These are phyloP conservation scores for Fusarium coffeatum DNA, from an alignment of 2,329 filamentous ascomycete genomes.

Conservation along the genomic window DNA sequence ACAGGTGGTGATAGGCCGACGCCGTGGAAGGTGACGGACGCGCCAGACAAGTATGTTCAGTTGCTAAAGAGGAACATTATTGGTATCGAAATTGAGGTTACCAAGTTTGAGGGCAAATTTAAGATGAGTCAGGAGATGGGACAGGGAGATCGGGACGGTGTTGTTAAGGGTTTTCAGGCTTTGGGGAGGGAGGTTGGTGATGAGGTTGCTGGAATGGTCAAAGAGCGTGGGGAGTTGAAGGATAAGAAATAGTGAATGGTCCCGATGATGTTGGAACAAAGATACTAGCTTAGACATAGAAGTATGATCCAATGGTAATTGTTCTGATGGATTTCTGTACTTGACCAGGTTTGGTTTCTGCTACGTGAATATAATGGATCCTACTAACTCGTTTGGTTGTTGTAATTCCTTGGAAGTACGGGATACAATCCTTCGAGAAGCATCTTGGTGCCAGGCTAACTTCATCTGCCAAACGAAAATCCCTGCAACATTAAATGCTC, in stretches of 20 bases:
- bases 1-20: constrained; percentile 50
- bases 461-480: too few species aligned
- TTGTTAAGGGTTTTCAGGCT: constrained; percentile 64
- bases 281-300: neutral
- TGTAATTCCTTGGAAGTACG: too few species aligned
- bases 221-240: constrained; percentile 36
- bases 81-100: constrained; percentile 68
- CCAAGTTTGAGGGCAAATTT: constrained; percentile 67
- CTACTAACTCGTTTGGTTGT: neutral
- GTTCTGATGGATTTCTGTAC: accelerated
- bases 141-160: constrained; percentile 64
- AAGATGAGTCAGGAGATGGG: constrained; percentile 74
- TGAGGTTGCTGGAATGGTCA: constrained; percentile 47
- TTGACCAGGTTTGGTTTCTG: neutral
- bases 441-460: too few species aligned
- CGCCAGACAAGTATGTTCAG: constrained; percentile 65
- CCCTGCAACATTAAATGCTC: too few species aligned
- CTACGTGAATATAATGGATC: neutral
- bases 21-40: constrained; percentile 67
- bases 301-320: accelerated
- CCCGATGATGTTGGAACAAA: too few species aligned
- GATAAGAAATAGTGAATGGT: neutral
- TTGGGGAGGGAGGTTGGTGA: constrained; percentile 46
- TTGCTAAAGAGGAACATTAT: constrained; percentile 68
- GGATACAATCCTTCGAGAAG: too few species aligned